Evolutionary conservation across 1,284 basidiomycete genomes (phyloP).

Genomic region (Ceraceosorus bombacis): DNA sequence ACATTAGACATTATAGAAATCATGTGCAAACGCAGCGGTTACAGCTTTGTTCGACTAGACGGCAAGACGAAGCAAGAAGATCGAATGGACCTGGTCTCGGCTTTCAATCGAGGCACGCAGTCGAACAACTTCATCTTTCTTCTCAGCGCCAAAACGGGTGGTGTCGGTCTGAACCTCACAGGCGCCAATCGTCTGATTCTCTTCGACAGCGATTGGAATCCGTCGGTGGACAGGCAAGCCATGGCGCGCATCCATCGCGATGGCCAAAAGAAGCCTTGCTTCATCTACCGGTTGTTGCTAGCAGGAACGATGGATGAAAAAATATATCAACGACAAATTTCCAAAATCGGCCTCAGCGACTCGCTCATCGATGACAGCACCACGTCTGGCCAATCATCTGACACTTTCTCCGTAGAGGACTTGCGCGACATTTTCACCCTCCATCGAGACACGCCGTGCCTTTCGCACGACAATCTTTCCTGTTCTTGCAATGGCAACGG

Average conservation of each 20-base stretch:
- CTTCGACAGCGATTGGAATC: slow-evolving; percentile 92
- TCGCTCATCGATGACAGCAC: slow-evolving; percentile 50
- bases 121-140: slow-evolving; percentile 66
- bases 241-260: slow-evolving; percentile 84
- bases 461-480: slow-evolving; percentile 65
- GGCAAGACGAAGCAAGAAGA: slow-evolving; percentile 53
- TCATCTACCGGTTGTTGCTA: slow-evolving; percentile 78
- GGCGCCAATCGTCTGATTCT: slow-evolving; percentile 85
- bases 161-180: slow-evolving; percentile 96
- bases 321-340: slow-evolving; percentile 70
- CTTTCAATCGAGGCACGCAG: slow-evolving; percentile 28
- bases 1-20: slow-evolving; percentile 86
- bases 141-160: slow-evolving; percentile 91
- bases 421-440: slow-evolving; percentile 76
- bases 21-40: slow-evolving; percentile 68
- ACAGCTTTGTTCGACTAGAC: slow-evolving; percentile 77
- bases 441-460: slow-evolving; percentile 69
- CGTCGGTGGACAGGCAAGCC: slow-evolving; percentile 74
- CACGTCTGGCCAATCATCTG: slow-evolving; percentile 58
- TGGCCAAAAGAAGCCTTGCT: slow-evolving; percentile 78
- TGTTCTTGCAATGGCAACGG: slow-evolving; percentile 43
- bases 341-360: slow-evolving; percentile 74
- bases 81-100: slow-evolving; percentile 31
- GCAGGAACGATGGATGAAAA: slow-evolving; percentile 49
- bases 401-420: slow-evolving; percentile 82